Evolutionary conservation across 106 monocot genomes (phyloP).

Genomic region (Iris macrosiphon): DNA sequence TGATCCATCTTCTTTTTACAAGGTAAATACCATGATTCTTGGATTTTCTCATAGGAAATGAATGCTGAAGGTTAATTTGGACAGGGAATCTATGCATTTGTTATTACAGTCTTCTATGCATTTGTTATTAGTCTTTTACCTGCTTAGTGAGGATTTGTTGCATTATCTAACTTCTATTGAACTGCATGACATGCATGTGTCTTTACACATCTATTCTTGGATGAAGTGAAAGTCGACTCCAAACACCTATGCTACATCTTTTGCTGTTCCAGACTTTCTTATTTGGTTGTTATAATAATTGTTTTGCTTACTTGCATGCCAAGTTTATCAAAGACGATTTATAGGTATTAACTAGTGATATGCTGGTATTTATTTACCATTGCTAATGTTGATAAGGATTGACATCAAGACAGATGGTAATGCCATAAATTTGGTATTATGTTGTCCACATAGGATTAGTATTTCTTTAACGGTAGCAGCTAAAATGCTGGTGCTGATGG

Average conservation of each 20-base stretch:
- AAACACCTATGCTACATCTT: neutral
- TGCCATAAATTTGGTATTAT: too few relatives aligned
- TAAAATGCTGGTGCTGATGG: too few relatives aligned
- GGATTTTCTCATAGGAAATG: neutral
- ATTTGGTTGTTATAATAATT: neutral
- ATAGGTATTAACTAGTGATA: too few relatives aligned
- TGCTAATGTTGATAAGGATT: too few relatives aligned
- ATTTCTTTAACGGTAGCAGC: too few relatives aligned
- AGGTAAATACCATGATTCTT: constrained; percentile 28
- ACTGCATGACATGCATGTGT: neutral
- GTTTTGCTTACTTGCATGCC: neutral
- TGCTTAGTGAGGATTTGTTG: neutral
- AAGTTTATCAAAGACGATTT: too few relatives aligned
- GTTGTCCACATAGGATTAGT: too few relatives aligned
- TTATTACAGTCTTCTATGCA: neutral
- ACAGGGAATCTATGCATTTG: neutral
- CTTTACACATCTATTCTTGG: neutral
- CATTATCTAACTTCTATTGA: neutral
- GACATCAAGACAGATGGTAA: too few relatives aligned
- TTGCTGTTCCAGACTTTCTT: neutral
- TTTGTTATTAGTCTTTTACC: neutral
- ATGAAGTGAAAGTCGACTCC: neutral
- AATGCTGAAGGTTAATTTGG: neutral
- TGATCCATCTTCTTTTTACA: constrained; percentile 68
- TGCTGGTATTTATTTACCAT: too few relatives aligned